Percentiles rank a stretch among this genome's conserved stretches.
These are phyloP conservation scores for Aspergillus sojae DNA, from an alignment of 2,329 filamentous ascomycete species.

Conservation along the genomic window DNA sequence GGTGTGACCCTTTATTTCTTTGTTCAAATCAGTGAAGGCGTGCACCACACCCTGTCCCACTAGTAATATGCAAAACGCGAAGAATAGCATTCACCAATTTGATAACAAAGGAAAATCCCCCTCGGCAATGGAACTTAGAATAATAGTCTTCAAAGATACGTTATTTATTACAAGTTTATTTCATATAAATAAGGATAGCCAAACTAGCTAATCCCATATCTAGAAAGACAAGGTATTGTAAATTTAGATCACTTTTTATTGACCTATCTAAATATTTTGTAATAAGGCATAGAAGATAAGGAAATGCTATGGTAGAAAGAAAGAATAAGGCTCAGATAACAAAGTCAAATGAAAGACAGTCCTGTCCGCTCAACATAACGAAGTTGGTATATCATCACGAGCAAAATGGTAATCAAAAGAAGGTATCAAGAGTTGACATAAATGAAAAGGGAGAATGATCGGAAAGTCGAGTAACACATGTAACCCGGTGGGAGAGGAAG, in stretches of 20 bases:
- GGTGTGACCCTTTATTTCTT: neutral
- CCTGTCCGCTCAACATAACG: constrained; percentile 22
- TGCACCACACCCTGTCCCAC: neutral
- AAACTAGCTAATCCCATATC: neutral
- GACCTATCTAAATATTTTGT: constrained; percentile 1
- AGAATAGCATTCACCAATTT: too few relatives aligned
- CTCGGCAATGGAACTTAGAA: too few relatives aligned
- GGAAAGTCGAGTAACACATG: constrained; percentile 1
- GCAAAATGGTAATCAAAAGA: constrained; percentile 14
- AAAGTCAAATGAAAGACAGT: constrained; percentile 14
- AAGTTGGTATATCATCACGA: constrained; percentile 24
- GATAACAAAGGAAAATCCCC: neutral
- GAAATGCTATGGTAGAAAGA: constrained; percentile 9
- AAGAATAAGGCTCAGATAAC: constrained; percentile 9
- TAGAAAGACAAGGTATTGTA: neutral
- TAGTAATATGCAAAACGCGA: too few relatives aligned
- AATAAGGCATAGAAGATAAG: neutral
- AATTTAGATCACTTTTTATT: neutral
- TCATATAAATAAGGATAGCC: neutral
- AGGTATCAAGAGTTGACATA: constrained; percentile 12
- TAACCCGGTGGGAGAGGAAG: neutral
- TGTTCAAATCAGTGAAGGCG: neutral
- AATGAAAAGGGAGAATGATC: neutral
- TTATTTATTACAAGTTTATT: neutral
- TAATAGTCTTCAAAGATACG: neutral